A percentile compares a stretch with the other conserved stretches of the same genome.
Conservation (phyloP, 176 grass and related monocot genomes). For the Coix lacrymajobi region DNA sequence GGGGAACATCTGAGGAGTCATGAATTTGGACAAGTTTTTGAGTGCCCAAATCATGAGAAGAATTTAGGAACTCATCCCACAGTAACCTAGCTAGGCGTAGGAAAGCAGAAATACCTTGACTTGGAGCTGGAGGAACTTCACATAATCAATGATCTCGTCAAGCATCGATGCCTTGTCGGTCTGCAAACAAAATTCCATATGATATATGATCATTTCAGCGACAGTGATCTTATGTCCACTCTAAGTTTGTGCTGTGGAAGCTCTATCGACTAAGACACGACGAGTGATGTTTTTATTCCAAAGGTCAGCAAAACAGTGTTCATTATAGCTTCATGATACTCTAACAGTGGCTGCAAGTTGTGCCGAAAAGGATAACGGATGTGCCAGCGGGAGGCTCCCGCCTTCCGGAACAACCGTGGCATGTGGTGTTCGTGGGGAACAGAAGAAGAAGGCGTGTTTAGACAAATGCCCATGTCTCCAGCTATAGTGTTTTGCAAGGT, state of each 20-base stretch:
- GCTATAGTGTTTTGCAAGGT: background rate
- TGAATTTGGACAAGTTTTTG: background rate
- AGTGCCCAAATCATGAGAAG: background rate
- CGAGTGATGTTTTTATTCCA: conserved; percentile 26
- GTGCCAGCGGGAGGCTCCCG: background rate
- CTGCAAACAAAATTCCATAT: conserved; percentile 54
- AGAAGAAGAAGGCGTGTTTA: background rate
- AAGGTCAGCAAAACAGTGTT: background rate
- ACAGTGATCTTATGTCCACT: background rate
- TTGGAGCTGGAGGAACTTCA: conserved; percentile 98
- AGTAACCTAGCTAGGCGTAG: conserved; percentile 8
- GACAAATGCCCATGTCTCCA: conserved; percentile 1
- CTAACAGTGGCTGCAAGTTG: conserved; percentile 1
- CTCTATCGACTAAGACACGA: conserved; percentile 15
- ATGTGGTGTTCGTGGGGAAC: conserved; percentile 1
- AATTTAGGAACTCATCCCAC: background rate
- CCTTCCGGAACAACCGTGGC: conserved; percentile 18
- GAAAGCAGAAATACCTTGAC: conserved; percentile 64
- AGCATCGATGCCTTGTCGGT: conserved; percentile 97
- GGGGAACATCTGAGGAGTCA: background rate
- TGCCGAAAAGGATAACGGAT: background rate
- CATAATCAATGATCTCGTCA: conserved; percentile 99
- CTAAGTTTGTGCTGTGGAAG: conserved; percentile 9
- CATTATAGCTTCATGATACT: conserved; percentile 26
- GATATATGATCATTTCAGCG: conserved; percentile 23